Evolutionary conservation across 2,329 filamentous ascomycete genomes (phyloP).

Genomic region (Cordyceps cicadae): DNA sequence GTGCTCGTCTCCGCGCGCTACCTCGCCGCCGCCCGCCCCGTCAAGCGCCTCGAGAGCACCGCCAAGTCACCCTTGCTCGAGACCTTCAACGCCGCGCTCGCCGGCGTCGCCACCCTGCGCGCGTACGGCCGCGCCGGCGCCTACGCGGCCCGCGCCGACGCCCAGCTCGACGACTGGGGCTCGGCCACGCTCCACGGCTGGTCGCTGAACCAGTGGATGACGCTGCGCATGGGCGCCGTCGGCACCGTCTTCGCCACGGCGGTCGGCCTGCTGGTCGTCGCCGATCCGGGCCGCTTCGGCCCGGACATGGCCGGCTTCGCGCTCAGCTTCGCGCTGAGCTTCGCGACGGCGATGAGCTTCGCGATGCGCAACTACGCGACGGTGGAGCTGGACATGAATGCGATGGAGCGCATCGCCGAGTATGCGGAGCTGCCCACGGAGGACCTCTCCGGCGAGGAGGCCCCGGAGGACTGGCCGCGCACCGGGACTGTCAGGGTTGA

Average conservation of each 20-base stretch:
- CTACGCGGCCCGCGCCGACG: constrained; percentile 63
- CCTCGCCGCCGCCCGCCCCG: constrained; percentile 59
- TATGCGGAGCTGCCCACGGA: constrained; percentile 64
- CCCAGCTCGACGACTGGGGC: constrained; percentile 59
- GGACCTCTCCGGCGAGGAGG: constrained; percentile 48
- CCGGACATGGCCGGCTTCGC: constrained; percentile 69
- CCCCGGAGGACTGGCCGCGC: constrained; percentile 66
- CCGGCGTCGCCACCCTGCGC: constrained; percentile 68
- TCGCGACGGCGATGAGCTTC: constrained; percentile 57
- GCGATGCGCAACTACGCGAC: constrained; percentile 59
- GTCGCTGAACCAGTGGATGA: constrained; percentile 71
- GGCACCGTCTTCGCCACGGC: constrained; percentile 60
- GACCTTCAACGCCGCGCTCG: constrained; percentile 64
- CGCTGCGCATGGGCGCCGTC: constrained; percentile 62
- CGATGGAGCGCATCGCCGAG: constrained; percentile 66
- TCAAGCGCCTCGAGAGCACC: constrained; percentile 69
- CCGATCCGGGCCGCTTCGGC: constrained; percentile 52
- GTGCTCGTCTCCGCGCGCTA: constrained; percentile 51
- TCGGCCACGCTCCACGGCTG: constrained; percentile 59
- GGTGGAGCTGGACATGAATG: constrained; percentile 71
- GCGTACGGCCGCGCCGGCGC: constrained; percentile 60
- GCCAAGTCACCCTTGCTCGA: constrained; percentile 74
- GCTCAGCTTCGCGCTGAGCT: constrained; percentile 63
- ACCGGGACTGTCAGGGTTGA: constrained; percentile 64
- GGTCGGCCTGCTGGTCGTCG: constrained; percentile 58